Percentiles rank a stretch among this genome's conserved stretches.
These are phyloP conservation scores for Xylariaceae sp. DNA, from an alignment of 2,329 filamentous ascomycete species.

Conservation along the genomic window DNA sequence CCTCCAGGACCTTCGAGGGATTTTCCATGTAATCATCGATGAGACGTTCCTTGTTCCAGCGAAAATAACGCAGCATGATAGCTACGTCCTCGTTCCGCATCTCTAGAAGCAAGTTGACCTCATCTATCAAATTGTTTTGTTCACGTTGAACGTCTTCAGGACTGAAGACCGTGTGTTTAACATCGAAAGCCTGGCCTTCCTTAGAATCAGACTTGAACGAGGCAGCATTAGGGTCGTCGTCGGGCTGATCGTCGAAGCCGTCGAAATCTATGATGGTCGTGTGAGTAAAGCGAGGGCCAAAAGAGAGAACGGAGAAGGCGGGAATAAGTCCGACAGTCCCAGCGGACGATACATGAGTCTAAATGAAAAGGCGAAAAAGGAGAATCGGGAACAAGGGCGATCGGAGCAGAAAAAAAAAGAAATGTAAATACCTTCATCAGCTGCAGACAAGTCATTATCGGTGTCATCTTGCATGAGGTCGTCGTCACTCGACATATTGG, in stretches of 20 bases:
- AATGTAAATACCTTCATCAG: conserved; percentile 44
- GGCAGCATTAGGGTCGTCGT: conserved; percentile 49
- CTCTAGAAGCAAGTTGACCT: conserved; percentile 87
- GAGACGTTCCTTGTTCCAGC: conserved; percentile 94
- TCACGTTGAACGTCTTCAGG: conserved; percentile 77
- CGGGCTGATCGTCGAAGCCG: conserved; percentile 53
- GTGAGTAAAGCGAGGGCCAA: background rate
- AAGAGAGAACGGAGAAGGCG: background rate
- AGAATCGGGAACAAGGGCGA: background rate
- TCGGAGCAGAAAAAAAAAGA: conserved; percentile 5
- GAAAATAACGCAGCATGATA: conserved; percentile 80
- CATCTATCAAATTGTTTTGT: conserved; percentile 79
- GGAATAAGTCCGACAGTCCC: too few species aligned
- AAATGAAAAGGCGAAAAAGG: background rate
- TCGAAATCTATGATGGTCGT: conserved; percentile 46
- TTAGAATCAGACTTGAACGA: conserved; percentile 61
- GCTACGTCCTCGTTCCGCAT: conserved; percentile 84
- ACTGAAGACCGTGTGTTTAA: conserved; percentile 75
- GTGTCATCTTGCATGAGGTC: conserved; percentile 72
- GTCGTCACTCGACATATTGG: conserved; percentile 70
- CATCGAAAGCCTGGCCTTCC: conserved; percentile 70
- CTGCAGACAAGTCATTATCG: conserved; percentile 60
- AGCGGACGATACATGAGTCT: background rate
- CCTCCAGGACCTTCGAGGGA: conserved; percentile 72
- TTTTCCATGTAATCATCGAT: conserved; percentile 97